Evolutionary conservation across 345 rosid species (phyloP).

Genomic region (Brassica nigra): DNA sequence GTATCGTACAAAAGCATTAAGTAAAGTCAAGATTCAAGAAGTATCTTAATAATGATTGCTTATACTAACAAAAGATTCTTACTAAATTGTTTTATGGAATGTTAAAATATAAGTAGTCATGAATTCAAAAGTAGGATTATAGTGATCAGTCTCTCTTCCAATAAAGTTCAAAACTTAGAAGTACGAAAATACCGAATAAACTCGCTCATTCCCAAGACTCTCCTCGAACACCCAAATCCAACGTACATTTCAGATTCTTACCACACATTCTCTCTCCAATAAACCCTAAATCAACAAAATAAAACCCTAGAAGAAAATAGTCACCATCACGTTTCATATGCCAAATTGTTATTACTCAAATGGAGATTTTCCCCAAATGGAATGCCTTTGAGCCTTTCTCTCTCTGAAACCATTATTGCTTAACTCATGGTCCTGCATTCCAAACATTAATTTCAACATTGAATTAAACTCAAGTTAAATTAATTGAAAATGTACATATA

Average conservation of each 20-base stretch:
- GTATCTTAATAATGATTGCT: no score
- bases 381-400: conserved; percentile 74
- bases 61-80: no score
- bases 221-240: conserved; percentile 34
- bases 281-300: conserved; percentile 34
- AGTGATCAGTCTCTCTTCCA: conserved; percentile 25
- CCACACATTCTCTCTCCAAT: neutral
- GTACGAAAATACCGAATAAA: conserved; percentile 29
- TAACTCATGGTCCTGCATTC: conserved; percentile 60
- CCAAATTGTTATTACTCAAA: conserved; percentile 44
- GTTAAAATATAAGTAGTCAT: conserved; percentile 4
- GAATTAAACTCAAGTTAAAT: neutral
- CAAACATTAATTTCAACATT: conserved; percentile 37
- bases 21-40: no score
- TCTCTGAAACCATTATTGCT: conserved; percentile 62
- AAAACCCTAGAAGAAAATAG: conserved; percentile 39
- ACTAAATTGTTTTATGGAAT: no score
- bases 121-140: conserved; percentile 18
- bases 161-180: conserved; percentile 26
- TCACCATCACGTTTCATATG: conserved; percentile 28
- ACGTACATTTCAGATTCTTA: conserved; percentile 22
- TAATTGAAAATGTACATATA: conserved; percentile 16
- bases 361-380: conserved; percentile 62
- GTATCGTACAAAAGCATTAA: no score
- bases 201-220: conserved; percentile 37